These are phyloP conservation scores for Digitaria exilis DNA, from an alignment of 202 grass and related monocot genomes.

Conservation along the genomic window DNA sequence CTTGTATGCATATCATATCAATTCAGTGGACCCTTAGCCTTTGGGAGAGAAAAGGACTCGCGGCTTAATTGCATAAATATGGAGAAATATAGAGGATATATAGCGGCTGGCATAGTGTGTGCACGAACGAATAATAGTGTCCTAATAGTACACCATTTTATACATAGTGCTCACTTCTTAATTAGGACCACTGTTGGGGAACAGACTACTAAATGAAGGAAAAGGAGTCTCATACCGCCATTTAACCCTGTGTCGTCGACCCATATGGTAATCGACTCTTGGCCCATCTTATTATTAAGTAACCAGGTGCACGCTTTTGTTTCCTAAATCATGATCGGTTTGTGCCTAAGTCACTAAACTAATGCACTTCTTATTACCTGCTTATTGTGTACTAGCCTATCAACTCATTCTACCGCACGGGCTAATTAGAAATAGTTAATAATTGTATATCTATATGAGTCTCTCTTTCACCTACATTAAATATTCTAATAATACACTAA, in stretches of 20 bases:
- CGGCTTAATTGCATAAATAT: constrained; percentile 2
- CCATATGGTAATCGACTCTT: background rate
- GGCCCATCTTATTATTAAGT: background rate
- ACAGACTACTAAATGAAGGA: constrained; percentile 33
- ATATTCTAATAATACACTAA: too few species aligned
- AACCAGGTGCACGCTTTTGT: too few species aligned
- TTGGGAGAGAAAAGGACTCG: constrained; percentile 18
- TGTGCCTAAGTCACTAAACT: too few species aligned
- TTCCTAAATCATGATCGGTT: too few species aligned
- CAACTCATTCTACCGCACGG: too few species aligned
- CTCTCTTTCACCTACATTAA: too few species aligned
- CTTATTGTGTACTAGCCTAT: too few species aligned
- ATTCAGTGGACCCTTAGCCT: background rate
- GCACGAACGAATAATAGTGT: too few species aligned
- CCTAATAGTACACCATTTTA: background rate
- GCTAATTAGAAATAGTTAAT: too few species aligned
- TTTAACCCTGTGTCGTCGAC: constrained; percentile 2
- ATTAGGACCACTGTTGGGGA: constrained; percentile 33
- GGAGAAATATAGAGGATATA: background rate
- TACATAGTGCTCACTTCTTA: background rate
- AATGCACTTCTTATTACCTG: too few species aligned
- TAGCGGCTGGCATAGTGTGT: too few species aligned
- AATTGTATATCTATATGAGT: too few species aligned
- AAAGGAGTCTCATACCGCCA: constrained; percentile 30
- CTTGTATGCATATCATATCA: background rate